These are phyloP conservation scores for Chamaenerion angustifolium DNA, from an alignment of 345 rosid genomes.

Conservation along the genomic window DNA sequence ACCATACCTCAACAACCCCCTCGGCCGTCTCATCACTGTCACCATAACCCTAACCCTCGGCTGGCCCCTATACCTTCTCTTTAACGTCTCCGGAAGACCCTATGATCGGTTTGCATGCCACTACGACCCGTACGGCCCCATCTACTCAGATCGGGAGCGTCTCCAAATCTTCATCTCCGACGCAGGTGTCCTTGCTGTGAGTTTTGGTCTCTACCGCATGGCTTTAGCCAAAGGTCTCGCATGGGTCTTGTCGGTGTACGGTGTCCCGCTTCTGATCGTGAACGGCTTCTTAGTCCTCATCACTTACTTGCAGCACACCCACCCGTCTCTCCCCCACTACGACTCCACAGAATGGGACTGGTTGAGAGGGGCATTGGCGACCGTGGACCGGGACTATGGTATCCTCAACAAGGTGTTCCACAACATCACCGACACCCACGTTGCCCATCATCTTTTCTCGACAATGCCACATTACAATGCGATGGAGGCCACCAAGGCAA, in stretches of 20 bases:
- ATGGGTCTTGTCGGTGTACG: conserved; percentile 48
- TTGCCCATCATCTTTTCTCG: conserved; percentile 73
- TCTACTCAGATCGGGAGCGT: conserved; percentile 59
- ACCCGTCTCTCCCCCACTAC: conserved; percentile 70
- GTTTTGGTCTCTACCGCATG: conserved; percentile 41
- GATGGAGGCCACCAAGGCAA: conserved; percentile 81
- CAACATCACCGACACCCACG: conserved; percentile 78
- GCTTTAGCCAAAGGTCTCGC: conserved; percentile 41
- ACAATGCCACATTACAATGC: conserved; percentile 90
- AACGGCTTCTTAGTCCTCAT: conserved; percentile 56
- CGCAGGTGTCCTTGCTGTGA: conserved; percentile 43
- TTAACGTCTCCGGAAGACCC: conserved; percentile 69
- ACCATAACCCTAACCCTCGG: conserved; percentile 47
- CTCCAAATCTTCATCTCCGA: conserved; percentile 62
- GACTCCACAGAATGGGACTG: conserved; percentile 83
- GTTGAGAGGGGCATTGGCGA: conserved; percentile 74
- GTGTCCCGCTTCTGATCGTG: conserved; percentile 58
- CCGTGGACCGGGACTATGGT: conserved; percentile 82
- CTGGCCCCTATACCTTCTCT: conserved; percentile 76
- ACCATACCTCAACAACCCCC: conserved; percentile 65
- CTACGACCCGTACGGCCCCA: conserved; percentile 65
- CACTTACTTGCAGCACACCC: conserved; percentile 86
- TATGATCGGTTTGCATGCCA: conserved; percentile 69
- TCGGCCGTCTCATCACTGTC: conserved; percentile 39
- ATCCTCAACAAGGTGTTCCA: conserved; percentile 76